These are phyloP conservation scores for Polytrichum commune DNA, from an alignment of 225 moss, liverwort and hornwort species.

Conservation along the genomic window DNA sequence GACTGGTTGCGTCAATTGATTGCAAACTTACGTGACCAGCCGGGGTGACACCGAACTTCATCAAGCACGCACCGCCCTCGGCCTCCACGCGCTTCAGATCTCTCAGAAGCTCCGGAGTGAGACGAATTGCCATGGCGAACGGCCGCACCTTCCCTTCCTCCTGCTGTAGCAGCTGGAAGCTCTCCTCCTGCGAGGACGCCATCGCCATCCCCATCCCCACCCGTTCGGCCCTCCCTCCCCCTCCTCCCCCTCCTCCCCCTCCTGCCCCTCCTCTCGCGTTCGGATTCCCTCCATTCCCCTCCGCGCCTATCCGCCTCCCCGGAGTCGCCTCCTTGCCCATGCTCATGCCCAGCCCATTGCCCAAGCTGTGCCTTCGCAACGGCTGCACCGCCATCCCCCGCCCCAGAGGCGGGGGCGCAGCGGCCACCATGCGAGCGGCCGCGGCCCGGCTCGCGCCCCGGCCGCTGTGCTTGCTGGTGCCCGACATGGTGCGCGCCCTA, in stretches of 20 bases:
- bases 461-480: slow-evolving; percentile 43
- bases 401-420: slow-evolving; percentile 52
- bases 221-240: background rate
- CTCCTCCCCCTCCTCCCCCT: background rate
- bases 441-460: slow-evolving; percentile 45
- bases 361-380: slow-evolving; percentile 35
- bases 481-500: slow-evolving; percentile 65
- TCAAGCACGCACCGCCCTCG: slow-evolving; percentile 58
- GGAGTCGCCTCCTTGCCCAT: slow-evolving; percentile 25
- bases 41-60: slow-evolving; percentile 81
- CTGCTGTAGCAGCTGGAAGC: slow-evolving; percentile 74
- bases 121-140: slow-evolving; percentile 92
- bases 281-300: background rate
- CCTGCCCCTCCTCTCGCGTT: background rate
- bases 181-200: slow-evolving; percentile 55
- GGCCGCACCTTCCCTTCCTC: slow-evolving; percentile 41
- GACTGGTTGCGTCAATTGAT: too few species aligned
- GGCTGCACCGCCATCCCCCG: slow-evolving; percentile 52
- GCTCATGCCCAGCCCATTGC: slow-evolving; percentile 27
- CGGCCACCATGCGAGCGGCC: slow-evolving; percentile 52
- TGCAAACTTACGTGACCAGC: slow-evolving; percentile 57
- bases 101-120: slow-evolving; percentile 78
- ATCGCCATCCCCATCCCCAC: slow-evolving; percentile 10
- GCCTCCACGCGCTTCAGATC: slow-evolving; percentile 75
- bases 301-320: slow-evolving; percentile 19